A percentile compares a stretch with the other conserved stretches of the same genome.
These are phyloP conservation scores for Phytophthora meadii DNA, from an alignment of 352 stramenopile species.

Conservation along the genomic window DNA sequence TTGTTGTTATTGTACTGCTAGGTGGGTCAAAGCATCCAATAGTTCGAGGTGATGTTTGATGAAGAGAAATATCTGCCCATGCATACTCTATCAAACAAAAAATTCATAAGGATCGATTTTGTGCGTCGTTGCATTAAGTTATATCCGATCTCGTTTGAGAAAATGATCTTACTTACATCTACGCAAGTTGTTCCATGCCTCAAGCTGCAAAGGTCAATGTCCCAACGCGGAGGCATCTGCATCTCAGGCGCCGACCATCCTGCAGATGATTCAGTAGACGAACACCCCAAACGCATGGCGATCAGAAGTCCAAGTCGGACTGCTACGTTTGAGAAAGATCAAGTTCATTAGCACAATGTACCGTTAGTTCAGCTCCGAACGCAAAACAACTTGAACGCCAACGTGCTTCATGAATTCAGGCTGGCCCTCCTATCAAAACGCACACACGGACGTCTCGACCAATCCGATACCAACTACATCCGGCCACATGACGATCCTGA, in stretches of 20 bases:
- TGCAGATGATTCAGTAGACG: slow-evolving; percentile 1
- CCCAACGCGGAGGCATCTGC: neutral
- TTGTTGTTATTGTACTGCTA: too few species aligned
- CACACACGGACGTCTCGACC: neutral
- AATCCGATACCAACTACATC: neutral
- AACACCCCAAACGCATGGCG: neutral
- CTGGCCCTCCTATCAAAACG: neutral
- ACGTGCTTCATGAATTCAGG: neutral
- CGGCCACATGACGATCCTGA: neutral
- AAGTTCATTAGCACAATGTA: neutral
- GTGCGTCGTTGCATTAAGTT: too few species aligned
- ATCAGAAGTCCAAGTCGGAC: neutral
- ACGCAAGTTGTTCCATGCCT: neutral
- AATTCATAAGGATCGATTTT: too few species aligned
- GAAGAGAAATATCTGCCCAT: too few species aligned
- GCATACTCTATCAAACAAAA: too few species aligned
- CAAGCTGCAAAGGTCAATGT: neutral
- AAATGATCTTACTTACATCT: neutral
- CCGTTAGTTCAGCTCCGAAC: neutral
- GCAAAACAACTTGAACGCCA: neutral
- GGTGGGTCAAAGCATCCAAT: too few species aligned
- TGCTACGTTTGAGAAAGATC: neutral
- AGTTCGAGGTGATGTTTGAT: too few species aligned
- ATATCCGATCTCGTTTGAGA: neutral
- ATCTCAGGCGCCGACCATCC: neutral